Evolutionary conservation across 257 asterid genomes (phyloP), one percentile per base, ranked within the genome.

Genomic region (Capsicum baccatum): DNA sequence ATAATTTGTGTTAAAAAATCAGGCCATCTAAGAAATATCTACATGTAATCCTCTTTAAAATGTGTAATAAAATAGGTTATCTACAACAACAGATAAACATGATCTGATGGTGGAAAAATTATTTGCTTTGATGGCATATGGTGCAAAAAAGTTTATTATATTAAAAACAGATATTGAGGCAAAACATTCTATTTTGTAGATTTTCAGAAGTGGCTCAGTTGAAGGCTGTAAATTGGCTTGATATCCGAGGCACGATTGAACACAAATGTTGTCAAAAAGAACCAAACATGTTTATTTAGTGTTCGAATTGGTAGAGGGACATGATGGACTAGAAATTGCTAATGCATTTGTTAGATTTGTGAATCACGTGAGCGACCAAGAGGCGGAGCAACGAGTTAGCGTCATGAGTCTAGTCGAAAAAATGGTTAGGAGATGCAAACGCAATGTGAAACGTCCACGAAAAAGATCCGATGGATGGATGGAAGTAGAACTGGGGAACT

Each of bases 281-380:
- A 62, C 84, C 12, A 62, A 62, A 47, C 60, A 81, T 62, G 33
- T 35, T 42, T 62, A 81, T 81, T n/a, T 81, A 64, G 84, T 62
- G 14, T 81, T 81, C 84, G 62, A 57, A 81, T 62, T 81, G 76
- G 62, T 2, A 19, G 13, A 47, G 21, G 9, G 56, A 33, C 59
- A 81, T 15, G 58, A 80, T 3, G 84, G 84, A 16, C 76, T 81
- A 15, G 84, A 81, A 81, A 66, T 17, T n/a, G 84, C 76, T 5
- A 81, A 81, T 44, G 84, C 84, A 42, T 21, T 3, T 21, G 76
- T 81, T 42, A 62, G 84, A 0, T 13, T 62, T 81, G 62, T 81
- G 59, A 62, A 66, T 14, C 33, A 6, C 6, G 26, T 19, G 48
- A 62, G 74, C 0, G 62, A 81, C 2, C 62, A 33, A 5, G 59